Evolutionary conservation across 140 eudicot genomes (phyloP).

Genomic region (Stevia rebaudiana): DNA sequence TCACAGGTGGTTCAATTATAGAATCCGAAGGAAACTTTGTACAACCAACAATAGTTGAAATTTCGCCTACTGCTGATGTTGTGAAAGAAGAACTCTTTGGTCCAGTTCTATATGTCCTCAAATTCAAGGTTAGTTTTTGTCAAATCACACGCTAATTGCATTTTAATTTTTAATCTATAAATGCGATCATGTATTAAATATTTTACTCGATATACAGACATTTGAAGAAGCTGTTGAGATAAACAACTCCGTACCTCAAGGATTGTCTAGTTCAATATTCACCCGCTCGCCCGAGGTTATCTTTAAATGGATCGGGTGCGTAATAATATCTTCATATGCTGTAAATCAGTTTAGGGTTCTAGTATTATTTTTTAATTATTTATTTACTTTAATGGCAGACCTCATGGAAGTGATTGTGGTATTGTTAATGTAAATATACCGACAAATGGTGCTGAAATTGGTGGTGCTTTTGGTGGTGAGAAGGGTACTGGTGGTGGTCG

Average conservation of each 20-base stretch:
- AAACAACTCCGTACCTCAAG: constrained; percentile 97
- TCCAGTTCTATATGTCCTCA: constrained; percentile 86
- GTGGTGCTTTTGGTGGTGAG: constrained; percentile 98
- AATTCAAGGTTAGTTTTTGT: constrained; percentile 51
- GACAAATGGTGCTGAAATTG: constrained; percentile 96
- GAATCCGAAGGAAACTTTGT: constrained; percentile 30
- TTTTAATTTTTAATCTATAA: neutral
- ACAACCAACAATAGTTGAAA: constrained; percentile 86
- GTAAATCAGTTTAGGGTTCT: constrained; percentile 1
- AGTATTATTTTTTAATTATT: neutral
- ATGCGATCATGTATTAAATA: neutral
- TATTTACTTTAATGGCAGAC: too few relatives aligned
- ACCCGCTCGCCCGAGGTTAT: constrained; percentile 69
- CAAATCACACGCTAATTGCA: neutral
- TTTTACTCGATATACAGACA: constrained; percentile 39
- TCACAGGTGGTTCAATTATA: constrained; percentile 67
- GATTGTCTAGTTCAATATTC: constrained; percentile 87
- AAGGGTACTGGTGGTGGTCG: constrained; percentile 98
- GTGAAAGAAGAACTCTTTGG: constrained; percentile 92
- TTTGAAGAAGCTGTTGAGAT: constrained; percentile 82
- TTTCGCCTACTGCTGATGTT: constrained; percentile 61
- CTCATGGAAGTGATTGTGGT: constrained; percentile 96
- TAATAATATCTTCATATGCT: neutral
- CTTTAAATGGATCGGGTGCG: constrained; percentile 95
- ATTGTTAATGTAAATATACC: constrained; percentile 92